These are phyloP conservation scores for Vanrija humicola DNA, from an alignment of 1,284 basidiomycete species.

Conservation along the genomic window DNA sequence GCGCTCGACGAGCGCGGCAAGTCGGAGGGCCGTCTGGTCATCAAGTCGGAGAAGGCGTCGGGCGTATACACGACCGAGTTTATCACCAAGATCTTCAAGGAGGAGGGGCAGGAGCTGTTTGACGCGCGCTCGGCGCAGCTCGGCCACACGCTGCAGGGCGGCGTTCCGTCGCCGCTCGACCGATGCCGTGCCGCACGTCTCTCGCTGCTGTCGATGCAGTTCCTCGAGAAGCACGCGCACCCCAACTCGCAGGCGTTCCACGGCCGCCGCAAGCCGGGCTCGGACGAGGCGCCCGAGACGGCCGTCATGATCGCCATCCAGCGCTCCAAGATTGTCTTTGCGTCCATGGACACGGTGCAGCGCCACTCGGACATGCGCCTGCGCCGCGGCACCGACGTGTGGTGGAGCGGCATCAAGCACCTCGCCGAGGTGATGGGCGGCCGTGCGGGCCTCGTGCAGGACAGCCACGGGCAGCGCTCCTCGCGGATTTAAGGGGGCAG, in stretches of 20 bases:
- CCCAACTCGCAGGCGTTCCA: slow-evolving; percentile 34
- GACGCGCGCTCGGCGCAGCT: slow-evolving; percentile 90
- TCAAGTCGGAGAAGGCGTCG: slow-evolving; percentile 85
- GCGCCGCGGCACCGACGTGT: slow-evolving; percentile 70
- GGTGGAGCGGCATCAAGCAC: slow-evolving; percentile 73
- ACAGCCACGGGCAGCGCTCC: not conserved
- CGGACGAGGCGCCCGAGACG: slow-evolving; percentile 48
- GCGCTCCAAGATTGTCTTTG: slow-evolving; percentile 71
- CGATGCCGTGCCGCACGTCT: slow-evolving; percentile 85
- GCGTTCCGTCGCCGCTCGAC: slow-evolving; percentile 89
- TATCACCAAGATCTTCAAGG: slow-evolving; percentile 88
- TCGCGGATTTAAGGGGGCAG: not conserved
- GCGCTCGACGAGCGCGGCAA: slow-evolving; percentile 80
- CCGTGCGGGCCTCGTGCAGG: slow-evolving; percentile 32
- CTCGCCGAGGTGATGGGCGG: slow-evolving; percentile 65
- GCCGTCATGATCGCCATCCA: slow-evolving; percentile 91
- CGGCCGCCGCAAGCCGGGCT: slow-evolving; percentile 8
- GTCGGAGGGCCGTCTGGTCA: slow-evolving; percentile 86
- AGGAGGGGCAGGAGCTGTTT: slow-evolving; percentile 82
- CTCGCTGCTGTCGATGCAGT: slow-evolving; percentile 86
- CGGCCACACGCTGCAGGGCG: slow-evolving; percentile 94
- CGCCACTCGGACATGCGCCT: slow-evolving; percentile 85
- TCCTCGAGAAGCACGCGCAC: slow-evolving; percentile 77
- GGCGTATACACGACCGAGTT: slow-evolving; percentile 86
- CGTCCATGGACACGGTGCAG: slow-evolving; percentile 77